Base-by-base conservation (phyloP, 495 filamentous ascomycete species). In the Talaromyces ruber region DNA sequence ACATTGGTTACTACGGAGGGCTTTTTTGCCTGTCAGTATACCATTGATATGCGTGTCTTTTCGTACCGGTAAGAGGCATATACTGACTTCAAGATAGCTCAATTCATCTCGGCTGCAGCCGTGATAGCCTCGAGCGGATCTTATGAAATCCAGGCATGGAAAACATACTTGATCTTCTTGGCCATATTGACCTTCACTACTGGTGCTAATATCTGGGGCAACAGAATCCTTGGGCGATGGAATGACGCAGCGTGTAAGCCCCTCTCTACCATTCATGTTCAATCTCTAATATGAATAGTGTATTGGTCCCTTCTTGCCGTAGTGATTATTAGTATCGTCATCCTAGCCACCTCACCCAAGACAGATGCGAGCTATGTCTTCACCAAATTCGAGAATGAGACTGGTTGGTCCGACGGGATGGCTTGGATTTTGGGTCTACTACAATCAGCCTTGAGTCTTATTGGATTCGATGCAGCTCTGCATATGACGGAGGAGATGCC, bases 391-490 rank as follows among this genome's bases (percentile, higher is more conserved):
- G 76, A 85, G 62, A 84, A 85, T 62, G 72, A 76, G 51, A 79
- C 82, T 0, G 83, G 83, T 22, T 84, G 81, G 63, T 72, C 73
- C 18, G 68, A 71, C 6, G 72, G 76, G 0, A 84, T 82, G 69
- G 73, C 78, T 16, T 78, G 77, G 1, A 77, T 85, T 24, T 60
- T 85, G 21, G 82, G 82, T 21, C 72, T 84, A n/a, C 62, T 86
- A 18, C 83, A 86, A 63, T 74, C 76, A 59, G 80, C 75, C 7
- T 84, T 86, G 62, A 81, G 82, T 18, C 83, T 86, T 81, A 79
- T 76, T 65, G 80, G 80, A 61, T 81, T 77, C 59, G 74, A 81
- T 62, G 76, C 73, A 2, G 72, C 74, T 0, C 64, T 71, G 0
- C 78, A 81, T 53, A 81, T 81, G 77, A 78, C 53, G 8, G 53